These are phyloP conservation scores for Chrysanthemum seticuspe DNA, from an alignment of 129 eudicot species.

Conservation along the genomic window DNA sequence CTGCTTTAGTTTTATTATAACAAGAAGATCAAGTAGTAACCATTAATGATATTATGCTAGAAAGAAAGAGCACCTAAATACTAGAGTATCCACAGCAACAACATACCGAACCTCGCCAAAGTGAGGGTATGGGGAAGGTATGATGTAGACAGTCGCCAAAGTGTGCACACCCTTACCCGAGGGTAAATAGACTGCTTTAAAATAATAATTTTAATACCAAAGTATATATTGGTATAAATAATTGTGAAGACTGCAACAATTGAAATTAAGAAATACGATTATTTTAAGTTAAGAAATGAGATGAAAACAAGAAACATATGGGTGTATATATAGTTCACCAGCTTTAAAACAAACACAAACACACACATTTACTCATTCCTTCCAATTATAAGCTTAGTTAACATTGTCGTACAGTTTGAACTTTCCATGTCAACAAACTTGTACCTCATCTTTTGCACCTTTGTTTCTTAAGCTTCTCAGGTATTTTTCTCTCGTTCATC, in stretches of 20 bases:
- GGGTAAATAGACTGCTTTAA: too few species aligned
- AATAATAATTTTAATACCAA: too few species aligned
- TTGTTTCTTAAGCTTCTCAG: constrained; percentile 24
- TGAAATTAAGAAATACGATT: background rate
- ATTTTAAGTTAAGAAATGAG: constrained; percentile 24
- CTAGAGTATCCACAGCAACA: too few species aligned
- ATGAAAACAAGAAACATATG: constrained; percentile 33
- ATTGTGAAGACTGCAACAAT: background rate
- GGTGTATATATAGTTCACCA: constrained; percentile 37
- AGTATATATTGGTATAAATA: background rate
- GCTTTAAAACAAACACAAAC: constrained; percentile 33
- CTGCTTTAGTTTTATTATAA: too few species aligned
- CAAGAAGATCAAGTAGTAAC: too few species aligned
- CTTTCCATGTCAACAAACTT: constrained; percentile 19
- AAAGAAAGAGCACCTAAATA: too few species aligned
- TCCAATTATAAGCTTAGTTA: constrained; percentile 12
- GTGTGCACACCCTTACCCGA: too few species aligned
- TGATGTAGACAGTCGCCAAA: too few species aligned
- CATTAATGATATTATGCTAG: too few species aligned
- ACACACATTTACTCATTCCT: constrained; percentile 19
- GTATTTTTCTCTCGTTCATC: constrained; percentile 11
- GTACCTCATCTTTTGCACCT: constrained; percentile 13
- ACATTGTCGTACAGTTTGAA: background rate
- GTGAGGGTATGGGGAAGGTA: too few species aligned
- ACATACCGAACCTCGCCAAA: too few species aligned